Conservation (phyloP, 345 rosid genomes). For the Isatis tinctoria region DNA sequence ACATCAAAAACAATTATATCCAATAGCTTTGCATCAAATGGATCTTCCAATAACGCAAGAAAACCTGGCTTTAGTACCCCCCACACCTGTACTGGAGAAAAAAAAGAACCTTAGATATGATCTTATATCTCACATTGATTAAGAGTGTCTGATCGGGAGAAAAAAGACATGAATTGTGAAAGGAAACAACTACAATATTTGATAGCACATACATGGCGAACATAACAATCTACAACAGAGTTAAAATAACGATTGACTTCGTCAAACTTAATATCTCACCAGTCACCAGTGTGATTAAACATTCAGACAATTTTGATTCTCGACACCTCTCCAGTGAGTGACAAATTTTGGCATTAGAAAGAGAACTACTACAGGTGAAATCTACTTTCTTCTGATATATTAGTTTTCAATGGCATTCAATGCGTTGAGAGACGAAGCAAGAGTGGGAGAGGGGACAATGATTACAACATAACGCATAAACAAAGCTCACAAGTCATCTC, state of each 20-base stretch:
- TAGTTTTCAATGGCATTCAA: background rate
- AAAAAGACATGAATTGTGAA: conserved; percentile 6
- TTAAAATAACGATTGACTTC: background rate
- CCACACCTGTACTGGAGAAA: conserved; percentile 84
- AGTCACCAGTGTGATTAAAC: background rate
- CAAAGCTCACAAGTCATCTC: background rate
- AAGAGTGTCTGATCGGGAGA: conserved; percentile 2
- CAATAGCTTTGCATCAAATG: conserved; percentile 73
- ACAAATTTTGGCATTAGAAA: background rate
- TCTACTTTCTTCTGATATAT: background rate
- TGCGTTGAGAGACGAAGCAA: background rate
- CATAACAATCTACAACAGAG: background rate
- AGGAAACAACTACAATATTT: background rate
- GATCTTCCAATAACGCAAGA: conserved; percentile 86
- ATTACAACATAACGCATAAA: background rate
- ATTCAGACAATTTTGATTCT: background rate
- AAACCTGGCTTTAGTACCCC: conserved; percentile 97
- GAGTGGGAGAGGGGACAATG: background rate
- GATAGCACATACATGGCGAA: conserved; percentile 3
- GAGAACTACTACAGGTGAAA: background rate
- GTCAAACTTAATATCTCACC: conserved; percentile 3
- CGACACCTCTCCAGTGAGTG: background rate
- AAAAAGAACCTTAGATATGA: conserved; percentile 26
- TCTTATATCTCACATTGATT: background rate
- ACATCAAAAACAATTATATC: conserved; percentile 95